Conservation (phyloP, 805 yeast species). For the Torulaspora maleeae region DNA sequence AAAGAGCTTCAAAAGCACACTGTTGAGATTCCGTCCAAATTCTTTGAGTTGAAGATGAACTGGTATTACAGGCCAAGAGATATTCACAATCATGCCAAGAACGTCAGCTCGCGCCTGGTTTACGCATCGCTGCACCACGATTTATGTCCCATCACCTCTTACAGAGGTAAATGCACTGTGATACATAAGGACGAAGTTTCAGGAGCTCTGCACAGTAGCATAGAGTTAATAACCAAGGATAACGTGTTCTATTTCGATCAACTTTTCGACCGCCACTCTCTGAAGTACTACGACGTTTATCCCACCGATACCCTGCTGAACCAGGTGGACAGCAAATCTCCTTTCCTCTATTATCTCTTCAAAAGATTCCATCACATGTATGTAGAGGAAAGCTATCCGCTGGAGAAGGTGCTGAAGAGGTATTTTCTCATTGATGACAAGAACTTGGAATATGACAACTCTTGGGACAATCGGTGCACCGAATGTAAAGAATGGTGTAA, state of each 20-base stretch:
- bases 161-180: slow-evolving; percentile 71
- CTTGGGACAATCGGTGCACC: slow-evolving; percentile 47
- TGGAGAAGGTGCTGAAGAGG: slow-evolving; percentile 24
- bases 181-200: slow-evolving; percentile 62
- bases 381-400: slow-evolving; percentile 48
- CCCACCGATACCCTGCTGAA: slow-evolving; percentile 55
- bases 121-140: slow-evolving; percentile 86
- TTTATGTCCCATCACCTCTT: slow-evolving; percentile 67
- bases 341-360: slow-evolving; percentile 56
- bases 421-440: slow-evolving; percentile 17
- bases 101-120: slow-evolving; percentile 62
- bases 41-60: slow-evolving; percentile 63
- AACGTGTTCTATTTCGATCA: slow-evolving; percentile 79
- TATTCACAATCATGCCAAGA: slow-evolving; percentile 52
- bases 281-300: slow-evolving; percentile 72
- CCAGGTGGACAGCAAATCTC: slow-evolving; percentile 40
- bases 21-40: slow-evolving; percentile 44
- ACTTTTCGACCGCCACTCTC: slow-evolving; percentile 80
- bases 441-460: not conserved
- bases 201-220: slow-evolving; percentile 39
- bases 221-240: slow-evolving; percentile 51
- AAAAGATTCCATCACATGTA: slow-evolving; percentile 70
- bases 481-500: slow-evolving; percentile 85
- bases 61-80: slow-evolving; percentile 92
- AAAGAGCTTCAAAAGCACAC: slow-evolving; percentile 10